These are phyloP conservation scores for Saccharomycopsis olivae DNA, from an alignment of 805 yeast species.

Conservation along the genomic window DNA sequence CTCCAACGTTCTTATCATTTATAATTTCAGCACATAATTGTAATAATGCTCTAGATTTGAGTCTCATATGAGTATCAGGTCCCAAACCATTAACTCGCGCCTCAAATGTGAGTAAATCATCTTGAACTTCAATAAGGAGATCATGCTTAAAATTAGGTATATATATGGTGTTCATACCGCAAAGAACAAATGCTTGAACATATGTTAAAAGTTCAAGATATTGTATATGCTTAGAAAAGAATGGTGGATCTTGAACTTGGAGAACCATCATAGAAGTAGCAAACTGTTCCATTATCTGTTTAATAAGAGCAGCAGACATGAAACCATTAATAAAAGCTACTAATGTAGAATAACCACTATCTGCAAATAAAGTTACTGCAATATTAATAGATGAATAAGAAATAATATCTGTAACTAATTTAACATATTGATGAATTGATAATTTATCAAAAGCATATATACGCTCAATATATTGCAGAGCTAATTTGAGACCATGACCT, in stretches of 20 bases:
- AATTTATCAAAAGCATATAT: constrained; percentile 1
- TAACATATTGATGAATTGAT: background rate
- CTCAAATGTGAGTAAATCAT: constrained; percentile 1
- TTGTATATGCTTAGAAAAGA: background rate
- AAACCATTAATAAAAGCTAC: constrained; percentile 4
- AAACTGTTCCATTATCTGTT: background rate
- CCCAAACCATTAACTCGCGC: background rate
- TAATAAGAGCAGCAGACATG: background rate
- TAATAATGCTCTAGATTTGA: background rate
- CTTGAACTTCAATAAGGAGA: constrained; percentile 1
- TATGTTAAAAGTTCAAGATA: background rate
- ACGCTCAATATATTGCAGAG: constrained; percentile 1
- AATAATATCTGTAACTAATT: background rate
- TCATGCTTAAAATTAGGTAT: constrained; percentile 6
- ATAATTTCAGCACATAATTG: background rate
- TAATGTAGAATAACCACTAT: constrained; percentile 3
- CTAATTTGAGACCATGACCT: background rate
- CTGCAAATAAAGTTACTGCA: constrained; percentile 5
- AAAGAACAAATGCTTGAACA: constrained; percentile 2
- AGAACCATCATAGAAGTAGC: background rate
- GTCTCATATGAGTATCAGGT: background rate
- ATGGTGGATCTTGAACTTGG: background rate
- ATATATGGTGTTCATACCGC: background rate
- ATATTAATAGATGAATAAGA: constrained; percentile 4
- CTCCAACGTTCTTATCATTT: background rate